Evolutionary conservation across 2,329 filamentous ascomycete species (phyloP).

Genomic region (Lecanoromycetidae sp.): DNA sequence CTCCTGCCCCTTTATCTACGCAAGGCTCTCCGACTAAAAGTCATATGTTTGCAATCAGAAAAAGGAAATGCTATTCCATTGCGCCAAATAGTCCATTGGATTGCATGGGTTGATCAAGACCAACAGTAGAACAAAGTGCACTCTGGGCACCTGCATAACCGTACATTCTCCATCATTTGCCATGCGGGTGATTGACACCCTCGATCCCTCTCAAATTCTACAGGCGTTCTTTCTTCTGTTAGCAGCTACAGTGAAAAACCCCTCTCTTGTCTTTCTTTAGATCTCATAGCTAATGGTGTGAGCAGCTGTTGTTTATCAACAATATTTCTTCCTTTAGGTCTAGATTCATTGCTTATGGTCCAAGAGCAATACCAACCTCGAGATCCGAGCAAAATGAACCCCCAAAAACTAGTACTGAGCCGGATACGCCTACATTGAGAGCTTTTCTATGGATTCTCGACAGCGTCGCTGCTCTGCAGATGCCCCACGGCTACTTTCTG

Average conservation of each 20-base stretch:
- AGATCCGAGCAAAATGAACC: constrained; percentile 1
- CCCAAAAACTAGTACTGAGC: not conserved
- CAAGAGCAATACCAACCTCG: constrained; percentile 32
- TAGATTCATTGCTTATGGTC: constrained; percentile 50
- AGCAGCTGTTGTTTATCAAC: constrained; percentile 39
- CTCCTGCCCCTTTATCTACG: no score
- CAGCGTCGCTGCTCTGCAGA: constrained; percentile 42
- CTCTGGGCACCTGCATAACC: no score
- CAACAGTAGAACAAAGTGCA: no score
- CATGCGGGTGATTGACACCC: no score
- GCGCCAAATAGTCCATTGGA: no score
- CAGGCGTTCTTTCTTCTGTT: constrained; percentile 29
- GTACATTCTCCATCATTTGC: no score
- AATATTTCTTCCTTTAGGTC: constrained; percentile 38
- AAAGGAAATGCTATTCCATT: no score
- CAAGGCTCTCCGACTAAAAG: no score
- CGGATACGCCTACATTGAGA: not conserved
- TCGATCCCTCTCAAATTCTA: constrained; percentile 17
- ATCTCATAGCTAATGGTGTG: constrained; percentile 24
- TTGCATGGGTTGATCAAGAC: no score
- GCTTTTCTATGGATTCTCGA: constrained; percentile 32
- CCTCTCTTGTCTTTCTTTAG: no score
- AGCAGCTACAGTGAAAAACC: constrained; percentile 27
- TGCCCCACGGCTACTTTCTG: constrained; percentile 80
- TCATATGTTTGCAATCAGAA: no score